A percentile compares a stretch with the other conserved stretches of the same genome.
phyloP scores from a whole-genome alignment of 495 filamentous ascomycete genomes.

The Pyronema domesticum region DNA sequence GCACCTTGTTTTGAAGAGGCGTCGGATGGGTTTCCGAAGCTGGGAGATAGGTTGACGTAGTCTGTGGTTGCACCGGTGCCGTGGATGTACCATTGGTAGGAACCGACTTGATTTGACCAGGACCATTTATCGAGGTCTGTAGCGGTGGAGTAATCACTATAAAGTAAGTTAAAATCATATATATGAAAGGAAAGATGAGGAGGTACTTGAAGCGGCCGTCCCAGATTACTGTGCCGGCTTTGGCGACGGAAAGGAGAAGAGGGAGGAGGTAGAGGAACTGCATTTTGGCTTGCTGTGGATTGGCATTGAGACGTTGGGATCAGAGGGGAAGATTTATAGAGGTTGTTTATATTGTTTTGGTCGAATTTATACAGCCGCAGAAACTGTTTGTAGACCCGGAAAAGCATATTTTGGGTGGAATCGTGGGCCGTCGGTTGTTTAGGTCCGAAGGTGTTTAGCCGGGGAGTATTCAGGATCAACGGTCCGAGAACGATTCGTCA shows the following conservation, averaged over 20 bases:
- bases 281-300: too few species aligned
- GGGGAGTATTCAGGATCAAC: too few species aligned
- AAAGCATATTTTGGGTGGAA: too few species aligned
- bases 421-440: too few species aligned
- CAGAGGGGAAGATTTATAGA: too few species aligned
- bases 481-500: too few species aligned
- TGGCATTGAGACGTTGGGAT: too few species aligned
- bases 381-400: too few species aligned
- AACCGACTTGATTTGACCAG: constrained; percentile 21
- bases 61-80: constrained; percentile 31
- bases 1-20: constrained; percentile 41
- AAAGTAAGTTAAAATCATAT: constrained; percentile 1
- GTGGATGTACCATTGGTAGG: constrained; percentile 29
- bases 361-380: too few species aligned
- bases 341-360: too few species aligned
- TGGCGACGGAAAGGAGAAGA: constrained; percentile 14
- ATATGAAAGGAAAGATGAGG: not conserved
- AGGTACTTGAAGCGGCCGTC: constrained; percentile 21
- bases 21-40: constrained; percentile 52
- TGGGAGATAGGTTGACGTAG: constrained; percentile 36
- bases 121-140: constrained; percentile 21
- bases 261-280: too few species aligned
- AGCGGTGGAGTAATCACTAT: constrained; percentile 16
- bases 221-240: constrained; percentile 22
- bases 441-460: too few species aligned